phyloP scores from a whole-genome alignment of 176 grass and related monocot species.

The Bothriochloa decipiens region DNA sequence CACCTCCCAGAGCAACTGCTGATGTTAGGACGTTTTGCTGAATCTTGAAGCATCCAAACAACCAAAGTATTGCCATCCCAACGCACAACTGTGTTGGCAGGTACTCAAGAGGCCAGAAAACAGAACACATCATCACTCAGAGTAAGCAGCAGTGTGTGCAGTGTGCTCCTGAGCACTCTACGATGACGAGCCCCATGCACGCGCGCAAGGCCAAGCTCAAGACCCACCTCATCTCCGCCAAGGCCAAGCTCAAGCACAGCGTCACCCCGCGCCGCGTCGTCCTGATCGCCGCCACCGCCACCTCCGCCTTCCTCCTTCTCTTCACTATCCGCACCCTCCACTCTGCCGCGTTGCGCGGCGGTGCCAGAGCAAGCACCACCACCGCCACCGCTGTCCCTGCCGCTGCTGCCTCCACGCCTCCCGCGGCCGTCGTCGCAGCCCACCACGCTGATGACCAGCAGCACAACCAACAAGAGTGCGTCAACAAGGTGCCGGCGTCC shows the following conservation, averaged over 20 bases:
- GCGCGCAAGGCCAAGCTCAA: slow-evolving; percentile 55
- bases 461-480: background rate
- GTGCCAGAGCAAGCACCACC: background rate
- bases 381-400: background rate
- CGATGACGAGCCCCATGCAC: slow-evolving; percentile 55
- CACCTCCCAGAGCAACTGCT: background rate
- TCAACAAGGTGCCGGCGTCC: slow-evolving; percentile 30
- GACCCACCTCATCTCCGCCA: slow-evolving; percentile 63
- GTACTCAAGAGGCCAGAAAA: background rate
- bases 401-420: background rate
- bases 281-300: slow-evolving; percentile 34
- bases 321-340: slow-evolving; percentile 52
- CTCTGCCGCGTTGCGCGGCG: background rate
- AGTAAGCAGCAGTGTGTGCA: too few species aligned
- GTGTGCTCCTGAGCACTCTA: background rate
- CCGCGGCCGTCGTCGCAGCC: background rate
- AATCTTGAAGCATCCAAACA: slow-evolving; percentile 42
- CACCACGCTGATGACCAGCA: background rate
- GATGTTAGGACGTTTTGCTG: slow-evolving; percentile 10
- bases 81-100: background rate
- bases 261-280: slow-evolving; percentile 58
- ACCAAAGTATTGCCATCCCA: background rate
- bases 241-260: slow-evolving; percentile 55
- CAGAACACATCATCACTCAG: background rate
- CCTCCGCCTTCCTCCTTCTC: slow-evolving; percentile 45